Evolutionary conservation across 2,329 filamentous ascomycete species (phyloP).

Genomic region (Cladosporium sp.): DNA sequence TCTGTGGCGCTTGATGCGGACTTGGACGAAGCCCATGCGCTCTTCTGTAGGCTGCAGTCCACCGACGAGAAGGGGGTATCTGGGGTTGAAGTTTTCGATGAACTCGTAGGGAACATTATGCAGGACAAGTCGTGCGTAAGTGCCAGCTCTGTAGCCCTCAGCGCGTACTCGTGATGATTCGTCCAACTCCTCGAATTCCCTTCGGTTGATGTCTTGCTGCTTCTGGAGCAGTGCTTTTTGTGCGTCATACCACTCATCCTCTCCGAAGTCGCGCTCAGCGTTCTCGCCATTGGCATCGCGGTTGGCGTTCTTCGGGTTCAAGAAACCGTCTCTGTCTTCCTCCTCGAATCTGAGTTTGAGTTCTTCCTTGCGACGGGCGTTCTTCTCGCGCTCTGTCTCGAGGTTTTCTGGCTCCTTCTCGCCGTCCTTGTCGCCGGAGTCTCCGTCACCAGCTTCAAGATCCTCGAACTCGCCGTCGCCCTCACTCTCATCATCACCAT

Average conservation of each 20-base stretch:
- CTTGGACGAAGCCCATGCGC: slow-evolving; percentile 90
- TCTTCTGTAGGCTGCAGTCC: slow-evolving; percentile 93
- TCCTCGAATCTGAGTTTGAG: slow-evolving; percentile 92
- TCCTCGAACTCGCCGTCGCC: slow-evolving; percentile 83
- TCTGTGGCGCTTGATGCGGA: slow-evolving; percentile 92
- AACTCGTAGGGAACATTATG: slow-evolving; percentile 91
- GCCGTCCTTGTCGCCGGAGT: slow-evolving; percentile 34
- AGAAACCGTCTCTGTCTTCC: slow-evolving; percentile 93
- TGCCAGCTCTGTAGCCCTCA: slow-evolving; percentile 87
- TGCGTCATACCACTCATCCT: slow-evolving; percentile 97
- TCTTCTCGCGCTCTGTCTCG: slow-evolving; percentile 85
- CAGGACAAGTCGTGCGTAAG: slow-evolving; percentile 86
- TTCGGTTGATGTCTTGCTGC: slow-evolving; percentile 93
- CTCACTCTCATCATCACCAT: slow-evolving; percentile 57
- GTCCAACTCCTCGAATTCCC: slow-evolving; percentile 85
- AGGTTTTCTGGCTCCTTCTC: slow-evolving; percentile 52
- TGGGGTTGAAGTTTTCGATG: slow-evolving; percentile 72
- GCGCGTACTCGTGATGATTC: slow-evolving; percentile 76
- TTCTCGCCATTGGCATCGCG: slow-evolving; percentile 61
- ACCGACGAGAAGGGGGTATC: slow-evolving; percentile 80
- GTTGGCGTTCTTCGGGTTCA: slow-evolving; percentile 79
- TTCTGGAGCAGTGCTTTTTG: slow-evolving; percentile 95
- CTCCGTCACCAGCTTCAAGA: slow-evolving; percentile 69
- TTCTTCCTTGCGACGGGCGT: slow-evolving; percentile 89
- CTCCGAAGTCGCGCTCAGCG: slow-evolving; percentile 76